Percentiles rank a stretch among this genome's conserved stretches.
Conservation (phyloP, 768 basidiomycete species). For the Macrocybe gigantea region DNA sequence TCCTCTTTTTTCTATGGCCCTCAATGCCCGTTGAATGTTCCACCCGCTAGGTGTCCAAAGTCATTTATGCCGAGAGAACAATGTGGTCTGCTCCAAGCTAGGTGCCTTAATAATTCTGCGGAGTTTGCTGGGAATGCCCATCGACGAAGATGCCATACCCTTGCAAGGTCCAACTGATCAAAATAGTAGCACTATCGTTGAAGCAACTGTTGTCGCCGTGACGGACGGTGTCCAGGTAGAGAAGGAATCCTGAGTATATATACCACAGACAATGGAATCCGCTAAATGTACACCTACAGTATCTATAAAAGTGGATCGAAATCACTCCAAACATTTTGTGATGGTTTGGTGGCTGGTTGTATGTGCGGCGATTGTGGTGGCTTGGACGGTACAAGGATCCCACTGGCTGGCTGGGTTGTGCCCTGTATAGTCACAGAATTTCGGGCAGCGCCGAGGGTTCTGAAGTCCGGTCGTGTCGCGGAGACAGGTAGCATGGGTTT, state of each 20-base stretch:
- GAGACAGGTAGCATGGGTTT: too few species aligned
- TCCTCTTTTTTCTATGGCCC: background rate
- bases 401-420: too few species aligned
- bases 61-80: slow-evolving; percentile 60
- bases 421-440: too few species aligned
- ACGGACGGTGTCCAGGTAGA: slow-evolving; percentile 44
- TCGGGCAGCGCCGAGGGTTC: too few species aligned
- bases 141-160: slow-evolving; percentile 32
- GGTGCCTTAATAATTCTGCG: slow-evolving; percentile 69
- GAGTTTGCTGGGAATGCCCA: slow-evolving; percentile 44
- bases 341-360: slow-evolving; percentile 33
- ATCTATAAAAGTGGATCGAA: slow-evolving; percentile 69
- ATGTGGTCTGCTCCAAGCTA: slow-evolving; percentile 66
- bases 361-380: too few species aligned
- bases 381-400: too few species aligned
- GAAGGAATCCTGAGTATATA: slow-evolving; percentile 3
- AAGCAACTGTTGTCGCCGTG: slow-evolving; percentile 41
- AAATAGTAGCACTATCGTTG: slow-evolving; percentile 46
- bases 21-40: background rate
- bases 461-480: too few species aligned
- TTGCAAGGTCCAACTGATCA: slow-evolving; percentile 19
- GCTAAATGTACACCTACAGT: slow-evolving; percentile 8
- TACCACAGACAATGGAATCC: slow-evolving; percentile 5
- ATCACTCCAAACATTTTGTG: slow-evolving; percentile 73
- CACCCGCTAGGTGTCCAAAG: slow-evolving; percentile 56